Evolutionary conservation across 2,329 filamentous ascomycete species (phyloP), one percentile per base, ranked within the genome.

Genomic region (Talaromyces marneffei): DNA sequence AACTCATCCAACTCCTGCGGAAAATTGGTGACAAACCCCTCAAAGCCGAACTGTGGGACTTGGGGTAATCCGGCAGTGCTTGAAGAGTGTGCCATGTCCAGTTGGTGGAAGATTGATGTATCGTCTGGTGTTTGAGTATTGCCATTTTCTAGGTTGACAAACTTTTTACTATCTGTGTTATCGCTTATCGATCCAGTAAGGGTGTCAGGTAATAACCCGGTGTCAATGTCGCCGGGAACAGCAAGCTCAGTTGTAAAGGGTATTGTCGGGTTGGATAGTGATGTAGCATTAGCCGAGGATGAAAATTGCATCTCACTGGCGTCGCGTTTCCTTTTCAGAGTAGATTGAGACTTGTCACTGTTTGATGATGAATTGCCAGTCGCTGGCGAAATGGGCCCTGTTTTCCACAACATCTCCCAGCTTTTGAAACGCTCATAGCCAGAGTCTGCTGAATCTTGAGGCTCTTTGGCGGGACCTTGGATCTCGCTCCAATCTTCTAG

Each of bases 351-450:
- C 10, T 25, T 39, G 29, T 55, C 20, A 14, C 29, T 33, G 20
- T 23, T 69, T 68, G 42, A 35, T 37, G 53, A 37, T 18, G 33
- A 44, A 23, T 52, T 58, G 18, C 70, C 63, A 1, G 69, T 70
- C 8, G 68, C 65, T 1, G 74, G 74, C 1, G 74, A 75, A 2
- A 74, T 66, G 2, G 74, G 74, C 0, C 74, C 74, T 2, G 71
- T 72, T 62, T 77, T 80, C 74, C 79, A 80, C 2, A 81, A 70
- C 71, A 80, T 80, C 63, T 81, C 79, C 79, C 79, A 81, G 44
- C 78, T 80, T 63, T 81, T 81, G 66, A 81, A 82, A 1, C 79
- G 73, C 54, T 80, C 79, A 50, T 82, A 82, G 25, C 80, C 79
- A 3, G 80, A 80, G 62, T 80, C 80, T n/a, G 72, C 65, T 2